phyloP scores from a whole-genome alignment of 208 protist species.

The Acanthamoeba culbertsoni region DNA sequence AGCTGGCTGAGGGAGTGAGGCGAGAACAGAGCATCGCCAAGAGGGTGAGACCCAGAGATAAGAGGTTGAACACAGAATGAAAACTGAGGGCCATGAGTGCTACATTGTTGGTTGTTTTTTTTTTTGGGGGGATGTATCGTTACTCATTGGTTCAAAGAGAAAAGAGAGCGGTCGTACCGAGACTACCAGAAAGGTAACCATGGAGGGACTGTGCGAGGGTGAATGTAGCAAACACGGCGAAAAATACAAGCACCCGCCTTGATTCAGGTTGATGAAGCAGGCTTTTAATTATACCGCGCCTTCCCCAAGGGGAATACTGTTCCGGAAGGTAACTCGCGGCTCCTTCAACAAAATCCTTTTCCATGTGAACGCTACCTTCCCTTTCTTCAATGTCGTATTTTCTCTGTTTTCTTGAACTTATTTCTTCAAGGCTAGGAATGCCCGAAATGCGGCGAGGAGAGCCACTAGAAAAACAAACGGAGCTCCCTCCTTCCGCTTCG shows the following conservation, averaged over 20 bases:
- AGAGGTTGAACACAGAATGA: not conserved
- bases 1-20: not conserved
- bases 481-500: too few relatives aligned
- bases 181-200: not conserved
- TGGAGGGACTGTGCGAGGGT: not conserved
- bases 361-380: too few relatives aligned
- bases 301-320: not conserved
- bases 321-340: too few relatives aligned
- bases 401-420: too few relatives aligned
- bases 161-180: not conserved
- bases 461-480: too few relatives aligned
- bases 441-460: too few relatives aligned
- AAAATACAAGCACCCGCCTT: not conserved
- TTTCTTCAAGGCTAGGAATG: too few relatives aligned
- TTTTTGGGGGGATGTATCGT: too few relatives aligned
- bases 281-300: not conserved
- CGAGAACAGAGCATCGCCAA: not conserved
- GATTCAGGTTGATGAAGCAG: not conserved
- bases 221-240: not conserved
- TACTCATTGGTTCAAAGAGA: not conserved
- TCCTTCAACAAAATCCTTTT: too few relatives aligned
- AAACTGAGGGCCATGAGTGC: not conserved
- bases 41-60: not conserved
- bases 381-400: too few relatives aligned
- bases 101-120: not conserved